Conservation (phyloP, 805 yeast species). For the Yarrowia sp. region DNA sequence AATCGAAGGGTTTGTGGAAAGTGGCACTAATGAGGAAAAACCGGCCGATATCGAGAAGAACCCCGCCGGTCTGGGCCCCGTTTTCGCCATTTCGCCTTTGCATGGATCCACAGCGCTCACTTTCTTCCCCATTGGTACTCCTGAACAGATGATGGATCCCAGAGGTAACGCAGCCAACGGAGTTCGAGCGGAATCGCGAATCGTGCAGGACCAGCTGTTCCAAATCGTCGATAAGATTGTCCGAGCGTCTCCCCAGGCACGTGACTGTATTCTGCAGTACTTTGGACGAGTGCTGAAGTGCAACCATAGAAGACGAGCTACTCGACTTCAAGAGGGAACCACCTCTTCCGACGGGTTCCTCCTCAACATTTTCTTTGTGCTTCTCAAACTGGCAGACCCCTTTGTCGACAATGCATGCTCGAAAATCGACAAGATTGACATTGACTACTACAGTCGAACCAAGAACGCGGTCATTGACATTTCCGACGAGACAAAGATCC, state of each 20-base stretch:
- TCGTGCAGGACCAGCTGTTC: constrained; percentile 64
- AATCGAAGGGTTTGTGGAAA: constrained; percentile 58
- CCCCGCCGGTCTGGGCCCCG: constrained; percentile 73
- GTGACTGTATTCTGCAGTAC: constrained; percentile 69
- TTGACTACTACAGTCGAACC: constrained; percentile 64
- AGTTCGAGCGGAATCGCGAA: constrained; percentile 45
- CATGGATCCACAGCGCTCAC: constrained; percentile 45
- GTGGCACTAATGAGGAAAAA: constrained; percentile 53
- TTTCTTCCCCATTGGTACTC: constrained; percentile 39
- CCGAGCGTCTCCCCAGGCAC: constrained; percentile 70
- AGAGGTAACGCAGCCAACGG: constrained; percentile 42
- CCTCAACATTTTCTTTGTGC: constrained; percentile 72
- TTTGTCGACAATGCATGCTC: constrained; percentile 71
- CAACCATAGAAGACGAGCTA: constrained; percentile 85
- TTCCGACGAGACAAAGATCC: constrained; percentile 80
- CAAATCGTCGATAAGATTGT: constrained; percentile 74
- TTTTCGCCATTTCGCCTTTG: constrained; percentile 77
- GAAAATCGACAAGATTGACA: constrained; percentile 79
- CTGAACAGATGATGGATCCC: constrained; percentile 23
- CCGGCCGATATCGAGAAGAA: constrained; percentile 64
- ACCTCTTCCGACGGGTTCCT: constrained; percentile 82
- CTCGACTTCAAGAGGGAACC: constrained; percentile 61
- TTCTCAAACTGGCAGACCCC: constrained; percentile 80
- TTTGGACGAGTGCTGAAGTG: constrained; percentile 76
- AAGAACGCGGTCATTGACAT: constrained; percentile 64